Conservation (phyloP, 2,329 filamentous ascomycete genomes). For the Cladophialophora carrionii region DNA sequence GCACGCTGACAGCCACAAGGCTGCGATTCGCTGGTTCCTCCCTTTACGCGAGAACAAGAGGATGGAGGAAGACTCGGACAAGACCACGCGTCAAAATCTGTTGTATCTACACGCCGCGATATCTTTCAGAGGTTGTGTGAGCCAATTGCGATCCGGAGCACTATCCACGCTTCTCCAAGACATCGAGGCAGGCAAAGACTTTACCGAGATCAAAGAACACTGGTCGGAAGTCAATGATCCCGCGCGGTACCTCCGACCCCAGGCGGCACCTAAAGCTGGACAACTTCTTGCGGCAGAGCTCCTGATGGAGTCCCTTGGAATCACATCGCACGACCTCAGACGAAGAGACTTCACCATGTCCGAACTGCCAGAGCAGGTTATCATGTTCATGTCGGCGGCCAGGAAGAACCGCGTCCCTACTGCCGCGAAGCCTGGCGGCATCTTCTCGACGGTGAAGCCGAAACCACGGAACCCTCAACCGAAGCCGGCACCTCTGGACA, state of each 20-base stretch:
- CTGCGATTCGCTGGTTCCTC: slow-evolving; percentile 3
- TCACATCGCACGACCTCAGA: not conserved
- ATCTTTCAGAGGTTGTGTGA: not conserved
- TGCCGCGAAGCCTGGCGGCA: not conserved
- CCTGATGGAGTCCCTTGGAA: slow-evolving; percentile 1
- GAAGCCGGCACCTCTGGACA: not conserved
- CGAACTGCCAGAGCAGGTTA: not conserved
- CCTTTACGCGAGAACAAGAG: not conserved
- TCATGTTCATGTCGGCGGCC: not conserved
- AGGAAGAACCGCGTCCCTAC: not conserved
- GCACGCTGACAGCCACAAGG: slow-evolving; percentile 4
- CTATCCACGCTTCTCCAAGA: slow-evolving; percentile 1
- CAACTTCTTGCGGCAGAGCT: not conserved
- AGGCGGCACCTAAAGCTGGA: not conserved
- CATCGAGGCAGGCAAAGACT: not conserved
- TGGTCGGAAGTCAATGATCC: slow-evolving; percentile 1
- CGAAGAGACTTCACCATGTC: not conserved
- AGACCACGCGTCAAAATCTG: not conserved
- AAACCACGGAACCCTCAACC: not conserved
- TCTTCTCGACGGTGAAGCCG: slow-evolving; percentile 4
- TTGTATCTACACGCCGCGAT: not conserved
- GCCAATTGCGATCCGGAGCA: not conserved
- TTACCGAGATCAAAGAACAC: not conserved
- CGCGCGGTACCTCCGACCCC: not conserved
- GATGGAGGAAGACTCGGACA: not conserved